phyloP scores from a whole-genome alignment of 306 rosid genomes.

The Vicia faba region DNA sequence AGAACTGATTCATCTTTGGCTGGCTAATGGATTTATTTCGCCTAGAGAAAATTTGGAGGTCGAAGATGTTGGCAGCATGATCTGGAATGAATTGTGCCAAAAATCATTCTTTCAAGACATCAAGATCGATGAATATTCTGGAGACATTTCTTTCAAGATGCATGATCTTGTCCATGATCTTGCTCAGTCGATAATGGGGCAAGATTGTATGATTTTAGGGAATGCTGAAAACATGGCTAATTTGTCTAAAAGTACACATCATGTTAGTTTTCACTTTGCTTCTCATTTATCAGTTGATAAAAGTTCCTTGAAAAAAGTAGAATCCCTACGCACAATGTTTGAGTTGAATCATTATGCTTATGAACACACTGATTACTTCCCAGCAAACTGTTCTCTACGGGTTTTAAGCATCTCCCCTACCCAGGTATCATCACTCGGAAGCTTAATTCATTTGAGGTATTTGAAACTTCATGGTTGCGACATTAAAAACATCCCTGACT shows the following conservation, averaged over 20 bases:
- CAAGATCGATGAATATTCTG: background rate
- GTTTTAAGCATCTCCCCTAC: background rate
- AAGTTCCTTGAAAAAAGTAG: background rate
- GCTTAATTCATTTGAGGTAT: constrained; percentile 15
- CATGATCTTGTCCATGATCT: constrained; percentile 13
- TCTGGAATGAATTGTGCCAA: constrained; percentile 10
- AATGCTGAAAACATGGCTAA: background rate
- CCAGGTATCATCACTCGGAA: background rate
- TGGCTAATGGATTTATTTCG: constrained; percentile 9
- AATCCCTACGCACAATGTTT: constrained; percentile 13
- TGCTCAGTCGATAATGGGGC: background rate
- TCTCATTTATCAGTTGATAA: background rate
- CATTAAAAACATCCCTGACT: background rate
- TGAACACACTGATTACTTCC: background rate
- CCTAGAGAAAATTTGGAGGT: background rate
- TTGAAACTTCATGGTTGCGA: background rate
- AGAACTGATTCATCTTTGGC: constrained; percentile 9
- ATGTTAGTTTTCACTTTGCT: background rate
- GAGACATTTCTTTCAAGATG: background rate
- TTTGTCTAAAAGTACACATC: constrained; percentile 8
- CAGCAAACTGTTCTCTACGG: background rate
- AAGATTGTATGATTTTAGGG: constrained; percentile 5
- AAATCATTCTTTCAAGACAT: constrained; percentile 2
- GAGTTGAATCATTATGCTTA: too few relatives aligned
- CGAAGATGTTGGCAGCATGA: constrained; percentile 10